Evolutionary conservation across 345 rosid genomes (phyloP), one percentile per base, ranked within the genome.

Genomic region (Sisymbrium irio): DNA sequence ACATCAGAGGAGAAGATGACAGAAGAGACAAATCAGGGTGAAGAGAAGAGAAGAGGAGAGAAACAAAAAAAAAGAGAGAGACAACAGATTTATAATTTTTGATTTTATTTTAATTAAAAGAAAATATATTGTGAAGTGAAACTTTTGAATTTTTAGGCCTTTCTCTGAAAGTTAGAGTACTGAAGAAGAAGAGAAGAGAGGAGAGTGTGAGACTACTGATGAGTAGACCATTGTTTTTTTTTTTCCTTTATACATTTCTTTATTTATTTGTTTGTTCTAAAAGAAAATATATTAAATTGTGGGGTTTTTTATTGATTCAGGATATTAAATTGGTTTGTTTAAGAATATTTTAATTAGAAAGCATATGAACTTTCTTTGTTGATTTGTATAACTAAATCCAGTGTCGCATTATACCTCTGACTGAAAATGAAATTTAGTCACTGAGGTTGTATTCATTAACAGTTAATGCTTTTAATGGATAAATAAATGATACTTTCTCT

Each of bases 171-270:
- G 67, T 64, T 56, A 37, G 62, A 64, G 58, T 62, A 64, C 72
- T 65, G 71, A 63, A 69, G 65, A 62, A 54, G 68, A 49, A 50
- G 40, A 40, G 20, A 37, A 54, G 36, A 68, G 6, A 27, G 20
- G 28, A 54, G 36, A 68, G 6, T 13, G 20, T 5, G 28, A 2
- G 28, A 27, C 3, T 57, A 64, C 39, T 65, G 71, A 76, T 13
- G 75, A n/a, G n/a, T n/a, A n/a, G n/a, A 76, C 71, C 71, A 62
- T 45, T 69, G 60, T 54, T 57, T 76, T 57, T 76, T 53, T 74
- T 62, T 3, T 22, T 22, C 25, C 35, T 76, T 59, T 75, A 40
- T 68, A 40, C 51, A 51, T 33, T 19, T 60, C n/a, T 12, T 30
- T 33, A 13, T 28, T 50, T 58, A 1, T 35, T 66, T 22, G 3